phyloP scores from a whole-genome alignment of 192 early-diverging fungal species.

The Haplosporangium gracile region DNA sequence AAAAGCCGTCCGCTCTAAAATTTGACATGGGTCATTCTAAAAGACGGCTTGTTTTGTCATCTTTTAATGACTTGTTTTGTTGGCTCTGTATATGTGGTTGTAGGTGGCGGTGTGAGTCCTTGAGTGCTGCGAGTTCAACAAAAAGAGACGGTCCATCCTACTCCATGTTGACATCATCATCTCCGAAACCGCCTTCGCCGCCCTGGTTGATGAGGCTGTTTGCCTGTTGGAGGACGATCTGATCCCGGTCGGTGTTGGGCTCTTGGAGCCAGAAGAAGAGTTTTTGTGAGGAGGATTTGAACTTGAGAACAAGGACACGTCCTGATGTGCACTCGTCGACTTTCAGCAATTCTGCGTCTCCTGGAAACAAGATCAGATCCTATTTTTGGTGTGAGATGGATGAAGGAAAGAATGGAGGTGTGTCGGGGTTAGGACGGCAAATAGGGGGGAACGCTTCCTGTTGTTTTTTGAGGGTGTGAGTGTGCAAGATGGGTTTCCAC shows the following conservation, averaged over 20 bases:
- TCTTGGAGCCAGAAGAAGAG: constrained; percentile 91
- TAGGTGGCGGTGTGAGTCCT: not conserved
- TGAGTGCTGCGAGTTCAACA: not conserved
- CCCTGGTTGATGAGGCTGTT: constrained; percentile 69
- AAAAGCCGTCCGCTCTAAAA: too few species aligned
- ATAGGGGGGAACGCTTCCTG: too few species aligned
- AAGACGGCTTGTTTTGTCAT: constrained; percentile 5
- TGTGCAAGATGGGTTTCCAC: not conserved
- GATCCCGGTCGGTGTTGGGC: constrained; percentile 69
- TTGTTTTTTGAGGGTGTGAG: not conserved
- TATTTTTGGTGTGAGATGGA: not conserved
- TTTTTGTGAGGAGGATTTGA: constrained; percentile 82
- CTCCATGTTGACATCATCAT: constrained; percentile 39
- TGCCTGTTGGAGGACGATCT: constrained; percentile 64
- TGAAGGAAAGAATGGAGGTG: not conserved
- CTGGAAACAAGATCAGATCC: constrained; percentile 83
- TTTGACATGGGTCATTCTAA: not conserved
- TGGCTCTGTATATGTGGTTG: too few species aligned
- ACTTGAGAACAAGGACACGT: constrained; percentile 86
- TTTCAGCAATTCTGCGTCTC: constrained; percentile 75
- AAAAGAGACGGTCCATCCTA: not conserved
- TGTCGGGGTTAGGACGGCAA: not conserved
- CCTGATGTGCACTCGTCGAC: constrained; percentile 70
- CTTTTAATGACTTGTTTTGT: not conserved
- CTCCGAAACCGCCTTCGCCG: constrained; percentile 37